These are phyloP conservation scores for Catharanthus roseus DNA, from an alignment of 257 asterid species.

Conservation along the genomic window DNA sequence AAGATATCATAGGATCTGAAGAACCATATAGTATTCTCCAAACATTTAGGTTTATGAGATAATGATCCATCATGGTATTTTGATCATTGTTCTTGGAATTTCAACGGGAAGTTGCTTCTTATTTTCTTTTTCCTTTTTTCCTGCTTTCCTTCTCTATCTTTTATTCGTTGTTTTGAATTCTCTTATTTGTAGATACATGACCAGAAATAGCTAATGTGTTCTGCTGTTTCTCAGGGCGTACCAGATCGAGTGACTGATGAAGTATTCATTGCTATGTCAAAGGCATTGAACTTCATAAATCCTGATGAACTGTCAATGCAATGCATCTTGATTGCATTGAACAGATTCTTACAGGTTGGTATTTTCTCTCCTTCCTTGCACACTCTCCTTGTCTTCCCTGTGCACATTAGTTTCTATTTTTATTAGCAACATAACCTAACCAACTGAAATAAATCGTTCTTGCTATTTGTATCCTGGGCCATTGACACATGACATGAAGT, in stretches of 20 bases:
- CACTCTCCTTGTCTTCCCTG: too few species aligned
- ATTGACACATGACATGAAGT: not conserved
- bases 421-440: too few species aligned
- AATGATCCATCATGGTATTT: not conserved
- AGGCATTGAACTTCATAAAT: conserved; percentile 93
- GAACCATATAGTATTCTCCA: not conserved
- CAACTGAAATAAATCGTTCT: too few species aligned
- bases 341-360: conserved; percentile 86
- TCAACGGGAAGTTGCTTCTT: not conserved
- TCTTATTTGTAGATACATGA: not conserved
- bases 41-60: not conserved
- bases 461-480: not conserved
- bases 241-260: conserved; percentile 85
- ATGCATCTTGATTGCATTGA: conserved; percentile 90
- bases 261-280: conserved; percentile 98
- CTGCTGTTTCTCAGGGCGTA: conserved; percentile 57
- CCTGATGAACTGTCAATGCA: conserved; percentile 98
- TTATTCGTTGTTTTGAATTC: not conserved
- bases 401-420: too few species aligned
- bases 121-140: not conserved
- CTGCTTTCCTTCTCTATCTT: not conserved
- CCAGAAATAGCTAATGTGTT: not conserved
- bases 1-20: not conserved
- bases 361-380: not conserved
- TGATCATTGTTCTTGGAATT: not conserved